Conservation (phyloP, 139 green algal genomes). For the Astrephomene gubernaculifera region DNA sequence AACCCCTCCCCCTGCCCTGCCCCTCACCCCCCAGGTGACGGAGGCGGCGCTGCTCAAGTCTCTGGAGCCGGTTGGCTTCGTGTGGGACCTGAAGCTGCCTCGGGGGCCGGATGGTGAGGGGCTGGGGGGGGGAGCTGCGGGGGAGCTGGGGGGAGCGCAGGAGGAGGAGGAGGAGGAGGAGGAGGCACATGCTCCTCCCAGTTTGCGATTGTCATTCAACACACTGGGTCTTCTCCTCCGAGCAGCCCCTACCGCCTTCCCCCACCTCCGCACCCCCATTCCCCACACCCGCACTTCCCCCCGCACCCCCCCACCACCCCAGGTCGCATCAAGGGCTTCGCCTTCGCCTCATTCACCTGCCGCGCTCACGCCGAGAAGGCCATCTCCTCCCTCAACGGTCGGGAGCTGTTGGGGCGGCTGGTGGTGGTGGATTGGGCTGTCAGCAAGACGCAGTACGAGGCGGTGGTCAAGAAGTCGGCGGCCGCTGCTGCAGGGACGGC, state of each 20-base stretch:
- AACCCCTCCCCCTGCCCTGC: neutral
- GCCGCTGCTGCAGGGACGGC: neutral
- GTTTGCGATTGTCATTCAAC: too few relatives aligned
- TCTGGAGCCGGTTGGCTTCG: constrained; percentile 68
- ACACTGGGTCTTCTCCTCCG: too few relatives aligned
- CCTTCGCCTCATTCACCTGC: constrained; percentile 89
- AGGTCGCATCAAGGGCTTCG: constrained; percentile 84
- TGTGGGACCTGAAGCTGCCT: constrained; percentile 85
- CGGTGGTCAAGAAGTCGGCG: neutral
- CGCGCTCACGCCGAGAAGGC: constrained; percentile 77
- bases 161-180: too few relatives aligned
- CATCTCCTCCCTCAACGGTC: constrained; percentile 85
- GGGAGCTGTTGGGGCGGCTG: constrained; percentile 70
- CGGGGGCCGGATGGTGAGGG: constrained; percentile 59
- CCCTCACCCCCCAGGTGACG: constrained; percentile 48
- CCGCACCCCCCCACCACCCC: too few relatives aligned
- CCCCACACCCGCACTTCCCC: too few relatives aligned
- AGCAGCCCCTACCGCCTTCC: too few relatives aligned
- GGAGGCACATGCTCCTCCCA: too few relatives aligned
- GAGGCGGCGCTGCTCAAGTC: constrained; percentile 66
- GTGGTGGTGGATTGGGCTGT: constrained; percentile 95
- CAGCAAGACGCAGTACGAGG: constrained; percentile 78
- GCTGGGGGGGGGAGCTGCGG: neutral
- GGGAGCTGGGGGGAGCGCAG: too few relatives aligned
- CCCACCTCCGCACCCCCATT: too few relatives aligned